These are phyloP conservation scores for Warburgia ugandensis DNA, from an alignment of 164 flowering plant genomes.

Conservation along the genomic window DNA sequence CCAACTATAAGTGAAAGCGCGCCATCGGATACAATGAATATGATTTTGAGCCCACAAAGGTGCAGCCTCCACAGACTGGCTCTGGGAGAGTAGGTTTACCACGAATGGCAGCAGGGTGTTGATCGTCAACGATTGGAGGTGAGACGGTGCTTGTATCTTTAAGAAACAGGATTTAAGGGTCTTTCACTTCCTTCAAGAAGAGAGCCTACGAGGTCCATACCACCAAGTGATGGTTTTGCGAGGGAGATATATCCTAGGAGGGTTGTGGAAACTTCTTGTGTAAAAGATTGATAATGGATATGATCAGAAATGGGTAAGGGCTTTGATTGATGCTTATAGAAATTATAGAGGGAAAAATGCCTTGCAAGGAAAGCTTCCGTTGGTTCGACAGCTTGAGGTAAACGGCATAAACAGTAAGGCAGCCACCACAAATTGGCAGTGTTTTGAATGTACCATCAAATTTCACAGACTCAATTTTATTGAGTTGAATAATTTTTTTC, in stretches of 20 bases:
- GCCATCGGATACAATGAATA: conserved; percentile 33
- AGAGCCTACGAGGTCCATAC: conserved; percentile 26
- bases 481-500: too few species aligned
- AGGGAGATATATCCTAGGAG: conserved; percentile 36
- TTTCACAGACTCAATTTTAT: too few species aligned
- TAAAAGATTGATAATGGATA: conserved; percentile 32
- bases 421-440: conserved; percentile 59
- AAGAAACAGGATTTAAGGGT: conserved; percentile 21
- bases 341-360: conserved; percentile 38
- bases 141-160: conserved; percentile 29
- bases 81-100: conserved; percentile 27
- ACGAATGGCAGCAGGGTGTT: conserved; percentile 20
- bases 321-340: conserved; percentile 90
- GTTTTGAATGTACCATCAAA: too few species aligned
- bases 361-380: conserved; percentile 30
- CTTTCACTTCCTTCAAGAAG: conserved; percentile 33
- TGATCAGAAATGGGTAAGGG: conserved; percentile 54
- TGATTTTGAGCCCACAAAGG: conserved; percentile 35
- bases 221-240: conserved; percentile 32
- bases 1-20: conserved; percentile 26
- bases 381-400: conserved; percentile 24
- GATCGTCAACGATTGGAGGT: conserved; percentile 25
- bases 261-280: conserved; percentile 30
- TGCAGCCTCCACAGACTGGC: conserved; percentile 28
- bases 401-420: conserved; percentile 30